Conservation (phyloP, 179 eudicot genomes). For the Camellia oleifera region DNA sequence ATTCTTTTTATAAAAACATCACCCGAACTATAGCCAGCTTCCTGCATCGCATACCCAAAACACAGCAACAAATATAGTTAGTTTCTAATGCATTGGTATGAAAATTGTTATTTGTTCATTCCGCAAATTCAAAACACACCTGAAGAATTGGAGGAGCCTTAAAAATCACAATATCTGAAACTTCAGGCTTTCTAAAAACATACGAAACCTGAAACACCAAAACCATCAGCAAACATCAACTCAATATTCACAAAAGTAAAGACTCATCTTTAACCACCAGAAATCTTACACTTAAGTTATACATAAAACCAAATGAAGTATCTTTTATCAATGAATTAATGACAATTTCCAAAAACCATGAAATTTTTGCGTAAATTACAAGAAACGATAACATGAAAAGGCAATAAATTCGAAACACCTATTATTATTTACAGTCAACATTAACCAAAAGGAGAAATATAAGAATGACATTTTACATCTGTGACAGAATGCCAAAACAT, state of each 20-base stretch:
- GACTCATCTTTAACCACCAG: not conserved
- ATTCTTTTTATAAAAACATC: conserved; percentile 87
- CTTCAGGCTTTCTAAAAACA: conserved; percentile 55
- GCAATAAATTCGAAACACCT: not conserved
- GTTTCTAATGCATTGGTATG: not conserved
- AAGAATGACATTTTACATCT: not conserved
- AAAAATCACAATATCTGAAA: conserved; percentile 60
- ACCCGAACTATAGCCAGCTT: conserved; percentile 23
- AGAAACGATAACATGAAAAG: not conserved
- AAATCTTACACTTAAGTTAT: not conserved
- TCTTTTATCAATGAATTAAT: not conserved
- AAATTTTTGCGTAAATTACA: too few species aligned
- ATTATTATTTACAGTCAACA: too few species aligned
- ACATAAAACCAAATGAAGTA: not conserved
- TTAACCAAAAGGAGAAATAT: not conserved
- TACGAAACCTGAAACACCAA: conserved; percentile 54
- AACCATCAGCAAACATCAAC: not conserved
- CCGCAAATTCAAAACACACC: conserved; percentile 29
- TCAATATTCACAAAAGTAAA: not conserved
- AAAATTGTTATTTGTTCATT: not conserved
- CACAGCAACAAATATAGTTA: conserved; percentile 25
- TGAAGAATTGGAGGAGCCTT: conserved; percentile 64
- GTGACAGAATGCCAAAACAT: not conserved
- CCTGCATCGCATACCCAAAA: conserved; percentile 39
- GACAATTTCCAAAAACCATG: not conserved